A percentile compares a stretch with the other conserved stretches of the same genome.
Conservation (phyloP, 1,284 basidiomycete species). For the Xanthoconium separans region DNA sequence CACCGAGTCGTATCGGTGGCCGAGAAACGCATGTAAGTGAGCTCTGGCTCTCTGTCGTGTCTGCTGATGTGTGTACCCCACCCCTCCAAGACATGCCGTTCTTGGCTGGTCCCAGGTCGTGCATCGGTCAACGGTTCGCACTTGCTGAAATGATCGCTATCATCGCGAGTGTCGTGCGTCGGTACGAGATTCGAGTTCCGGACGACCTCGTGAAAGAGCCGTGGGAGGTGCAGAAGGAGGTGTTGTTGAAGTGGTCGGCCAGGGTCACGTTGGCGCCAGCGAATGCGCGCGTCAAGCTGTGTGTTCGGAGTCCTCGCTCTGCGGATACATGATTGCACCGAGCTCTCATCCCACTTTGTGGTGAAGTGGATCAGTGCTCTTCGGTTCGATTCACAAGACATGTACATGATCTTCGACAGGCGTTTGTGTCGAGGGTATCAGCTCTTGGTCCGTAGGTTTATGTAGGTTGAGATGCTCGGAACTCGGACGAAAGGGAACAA, state of each 20-base stretch:
- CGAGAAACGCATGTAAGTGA: conserved; percentile 24
- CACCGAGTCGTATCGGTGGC: conserved; percentile 37
- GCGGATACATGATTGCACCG: too few species aligned
- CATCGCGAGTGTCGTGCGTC: conserved; percentile 28
- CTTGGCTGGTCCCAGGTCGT: conserved; percentile 38
- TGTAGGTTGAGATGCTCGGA: too few species aligned
- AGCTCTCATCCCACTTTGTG: too few species aligned
- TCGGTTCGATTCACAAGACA: too few species aligned
- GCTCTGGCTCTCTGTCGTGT: background rate
- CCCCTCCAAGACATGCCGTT: conserved; percentile 36
- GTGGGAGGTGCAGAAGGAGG: conserved; percentile 27
- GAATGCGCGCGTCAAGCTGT: conserved; percentile 23
- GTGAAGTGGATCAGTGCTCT: too few species aligned
- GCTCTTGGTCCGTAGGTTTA: too few species aligned
- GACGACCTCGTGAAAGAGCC: conserved; percentile 30
- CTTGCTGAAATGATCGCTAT: conserved; percentile 27
- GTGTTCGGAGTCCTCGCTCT: background rate
- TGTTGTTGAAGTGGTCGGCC: conserved; percentile 32
- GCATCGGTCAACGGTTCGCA: conserved; percentile 41
- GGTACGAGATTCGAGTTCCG: conserved; percentile 33
- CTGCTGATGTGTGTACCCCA: background rate
- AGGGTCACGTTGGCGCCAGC: conserved; percentile 33
- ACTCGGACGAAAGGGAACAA: too few species aligned
- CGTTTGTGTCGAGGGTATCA: too few species aligned
- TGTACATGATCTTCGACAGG: too few species aligned